Evolutionary conservation across 352 stramenopile species (phyloP), one percentile per base, ranked within the genome.

Genomic region (Chloridella minuta): DNA sequence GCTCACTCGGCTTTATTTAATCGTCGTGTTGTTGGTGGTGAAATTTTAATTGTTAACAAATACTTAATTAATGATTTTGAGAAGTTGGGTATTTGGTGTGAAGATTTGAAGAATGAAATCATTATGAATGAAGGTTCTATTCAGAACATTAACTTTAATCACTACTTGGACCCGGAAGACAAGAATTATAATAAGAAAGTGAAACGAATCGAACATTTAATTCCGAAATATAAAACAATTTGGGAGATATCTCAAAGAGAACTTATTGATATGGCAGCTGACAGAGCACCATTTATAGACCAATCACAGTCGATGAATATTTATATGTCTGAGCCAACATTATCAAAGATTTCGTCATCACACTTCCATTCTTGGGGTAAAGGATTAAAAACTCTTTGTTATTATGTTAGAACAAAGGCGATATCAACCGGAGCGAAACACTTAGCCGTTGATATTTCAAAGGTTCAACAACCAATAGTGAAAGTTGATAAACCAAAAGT

Each of bases 321-420:
- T 51, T 95, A 99, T 91, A 98, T 99, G 88, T 95, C 94, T 21
- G 95, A 98, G 80, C 86, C 96, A 18, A 98, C 90, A 23, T 94
- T 96, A 25, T 93, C 91, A 30, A 98, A 98, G 90, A 90, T 99
- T 80, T 98, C 96, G 18, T 97, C 93, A 28, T 98, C 98, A 95
- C 96, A 99, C 91, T 99, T 99, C 88, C 98, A 99, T 89, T 93
- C 95, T 2, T 99, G 97, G 97, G 98, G 98, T 91, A 97, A 97
- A 90, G 96, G 96, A 2, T 91, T 99, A 25, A 99, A 99, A 93
- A 99, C 97, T n/a, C 95, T 96, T 80, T 98, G 98, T 94, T 99
- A 99, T 91, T 99, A 99, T 91, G 93, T 99, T 86, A 93, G 97
- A 86, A 97, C 94, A 23, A 30, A 30, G 3, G 27, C 27, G 1